These are phyloP conservation scores for Suillus occidentalis DNA, from an alignment of 768 basidiomycete genomes.

Conservation along the genomic window DNA sequence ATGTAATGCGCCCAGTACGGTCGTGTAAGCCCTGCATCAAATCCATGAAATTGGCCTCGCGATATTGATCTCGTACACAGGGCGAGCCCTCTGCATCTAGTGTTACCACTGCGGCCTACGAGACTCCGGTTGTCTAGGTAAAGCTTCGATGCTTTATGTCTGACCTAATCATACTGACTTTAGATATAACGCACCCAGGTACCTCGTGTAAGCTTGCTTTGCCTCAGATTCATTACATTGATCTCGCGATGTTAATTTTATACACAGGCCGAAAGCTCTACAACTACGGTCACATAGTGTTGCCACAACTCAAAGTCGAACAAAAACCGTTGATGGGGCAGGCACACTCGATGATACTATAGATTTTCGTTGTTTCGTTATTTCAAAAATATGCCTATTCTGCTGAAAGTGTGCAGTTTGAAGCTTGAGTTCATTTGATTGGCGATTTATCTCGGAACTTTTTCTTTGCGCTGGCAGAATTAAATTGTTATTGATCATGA, in stretches of 20 bases:
- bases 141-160: neutral
- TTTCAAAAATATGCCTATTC: no score
- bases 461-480: no score
- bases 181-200: neutral
- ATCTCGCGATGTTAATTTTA: neutral
- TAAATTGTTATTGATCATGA: no score
- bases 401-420: no score
- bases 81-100: neutral
- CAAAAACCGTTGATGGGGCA: no score
- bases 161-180: neutral
- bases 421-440: no score
- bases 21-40: neutral
- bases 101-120: neutral
- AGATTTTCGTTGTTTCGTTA: no score
- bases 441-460: no score
- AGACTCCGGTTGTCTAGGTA: neutral
- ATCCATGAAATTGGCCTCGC: neutral
- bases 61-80: neutral
- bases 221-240: neutral
- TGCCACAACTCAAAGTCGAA: neutral
- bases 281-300: neutral
- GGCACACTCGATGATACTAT: no score
- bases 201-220: neutral
- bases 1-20: neutral
- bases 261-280: neutral